phyloP scores from a whole-genome alignment of 2,329 filamentous ascomycete genomes.

The Colletotrichum karsti region DNA sequence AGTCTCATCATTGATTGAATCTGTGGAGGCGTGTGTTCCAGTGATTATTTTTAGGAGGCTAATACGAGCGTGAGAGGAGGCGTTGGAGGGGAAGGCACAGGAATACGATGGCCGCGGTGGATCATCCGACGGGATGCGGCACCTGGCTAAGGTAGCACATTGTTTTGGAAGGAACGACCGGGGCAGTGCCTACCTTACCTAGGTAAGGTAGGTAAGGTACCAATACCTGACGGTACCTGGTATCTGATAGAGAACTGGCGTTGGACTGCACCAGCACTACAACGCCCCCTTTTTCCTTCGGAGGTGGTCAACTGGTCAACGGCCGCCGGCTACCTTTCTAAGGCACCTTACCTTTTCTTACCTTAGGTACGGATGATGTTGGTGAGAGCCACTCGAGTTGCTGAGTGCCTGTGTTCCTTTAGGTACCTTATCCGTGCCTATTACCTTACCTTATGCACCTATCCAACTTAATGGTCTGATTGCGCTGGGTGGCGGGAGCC shows the following conservation, averaged over 20 bases:
- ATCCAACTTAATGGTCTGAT: no score
- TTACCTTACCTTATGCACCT: no score
- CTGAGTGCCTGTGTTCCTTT: no score
- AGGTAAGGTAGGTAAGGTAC: not conserved
- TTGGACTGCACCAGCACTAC: not conserved
- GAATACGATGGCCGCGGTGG: constrained; percentile 26
- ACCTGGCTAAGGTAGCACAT: not conserved
- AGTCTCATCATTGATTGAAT: constrained; percentile 20
- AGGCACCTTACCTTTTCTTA: no score
- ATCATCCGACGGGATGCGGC: constrained; percentile 1
- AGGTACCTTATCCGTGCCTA: no score
- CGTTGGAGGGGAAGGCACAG: constrained; percentile 1
- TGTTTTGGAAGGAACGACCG: not conserved
- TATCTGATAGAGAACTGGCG: not conserved
- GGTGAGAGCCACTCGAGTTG: no score
- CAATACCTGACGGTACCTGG: not conserved
- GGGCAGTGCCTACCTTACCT: not conserved
- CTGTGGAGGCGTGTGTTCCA: constrained; percentile 18
- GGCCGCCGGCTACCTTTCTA: not conserved
- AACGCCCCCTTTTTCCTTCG: not conserved
- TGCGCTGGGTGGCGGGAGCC: not conserved
- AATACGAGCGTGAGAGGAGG: constrained; percentile 22
- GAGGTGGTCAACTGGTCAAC: constrained; percentile 5
- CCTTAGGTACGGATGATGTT: not conserved
- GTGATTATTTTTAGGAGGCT: constrained; percentile 26